Evolutionary conservation across 768 basidiomycete genomes (phyloP), one percentile per base, ranked within the genome.

Genomic region (Gloeostereum incarnatum): DNA sequence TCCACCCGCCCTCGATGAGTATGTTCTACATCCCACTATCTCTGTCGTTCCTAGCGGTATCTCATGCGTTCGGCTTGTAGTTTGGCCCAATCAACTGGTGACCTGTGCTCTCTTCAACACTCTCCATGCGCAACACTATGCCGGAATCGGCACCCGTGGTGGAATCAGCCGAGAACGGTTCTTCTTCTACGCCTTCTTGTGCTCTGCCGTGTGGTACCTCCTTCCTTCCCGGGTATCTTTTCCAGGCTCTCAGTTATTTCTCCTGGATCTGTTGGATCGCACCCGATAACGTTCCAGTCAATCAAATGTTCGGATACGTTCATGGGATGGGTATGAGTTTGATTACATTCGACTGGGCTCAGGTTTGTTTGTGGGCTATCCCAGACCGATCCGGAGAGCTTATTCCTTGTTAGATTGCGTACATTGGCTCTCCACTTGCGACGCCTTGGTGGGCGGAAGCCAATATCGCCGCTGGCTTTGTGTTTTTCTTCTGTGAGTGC

Each of bases 361-460:
- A n/a, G n/a, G n/a, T n/a, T n/a, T n/a, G n/a, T n/a, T n/a, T n/a
- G n/a, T n/a, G n/a, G n/a, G n/a, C n/a, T n/a, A n/a, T n/a, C n/a
- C n/a, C n/a, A n/a, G n/a, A n/a, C n/a, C n/a, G n/a, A n/a, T n/a
- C n/a, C n/a, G n/a, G n/a, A n/a, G n/a, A n/a, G n/a, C n/a, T n/a
- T n/a, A n/a, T n/a, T n/a, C n/a, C n/a, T n/a, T n/a, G n/a, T 1
- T 56, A 69, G 59, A 77, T 78, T 40, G 71, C 78, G 6, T 83
- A 78, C 51, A 76, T 75, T 38, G 73, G 73, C 13, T 75, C 74
- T 17, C 86, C 86, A 0, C 73, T 89, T 32, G 77, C 81, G 4
- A 76, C 81, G 7, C 86, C 86, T 2, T 89, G 83, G 82, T 86
- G 82, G 82, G 82, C 81, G 2, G 75, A 80, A 51, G 82, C 78